Base-by-base conservation (phyloP, 192 early-diverging fungal genomes). In the Chytriomyces confervae region DNA sequence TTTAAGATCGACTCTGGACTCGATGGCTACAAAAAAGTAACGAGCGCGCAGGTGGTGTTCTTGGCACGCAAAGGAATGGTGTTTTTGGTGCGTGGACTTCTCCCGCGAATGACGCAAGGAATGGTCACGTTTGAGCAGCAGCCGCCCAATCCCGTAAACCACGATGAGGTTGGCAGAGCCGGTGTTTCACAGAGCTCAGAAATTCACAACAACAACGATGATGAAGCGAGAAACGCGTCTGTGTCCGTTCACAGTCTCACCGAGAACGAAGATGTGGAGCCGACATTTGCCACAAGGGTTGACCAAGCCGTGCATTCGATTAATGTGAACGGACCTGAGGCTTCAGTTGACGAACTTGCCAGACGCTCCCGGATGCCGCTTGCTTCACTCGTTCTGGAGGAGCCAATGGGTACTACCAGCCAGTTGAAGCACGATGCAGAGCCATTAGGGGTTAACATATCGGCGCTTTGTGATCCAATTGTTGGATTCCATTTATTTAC, bases 401-500 rank as follows among this genome's bases (percentile, higher is more conserved):
- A 66, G 64, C 64, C 23, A 0, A 16, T 13, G 11, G 24, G 64
- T 44, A 66, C 18, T 5, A 29, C 45, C 8, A 43, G 8, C 62
- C 16, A 11, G 73, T 45, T 24, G 61, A 10, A 65, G 8, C 36
- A 45, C 53, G 11, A 23, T 23, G 3, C 70, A n/a, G 70, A 44
- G 20, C 51, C 70, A 72, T 11, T 16, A 10, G 62, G 27, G 11
- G 57, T 51, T 45, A 20, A n/a, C 51, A 20, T 69, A n/a, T 13
- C 8, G 43, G 67, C 23, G 69, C n/a, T 63, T 18, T 57, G 51
- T 24, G 48, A 70, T 69, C 57, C 77, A 20, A n/a, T 70, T 49
- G 24, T 63, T 50, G 66, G 50, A 5, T 78, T 70, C 47, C n/a
- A 69, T 60, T 36, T 78, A 8, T 78, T 78, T 62, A 62, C 77